These are phyloP conservation scores for Collariella sp. DNA, from an alignment of 495 filamentous ascomycete genomes.

Conservation along the genomic window DNA sequence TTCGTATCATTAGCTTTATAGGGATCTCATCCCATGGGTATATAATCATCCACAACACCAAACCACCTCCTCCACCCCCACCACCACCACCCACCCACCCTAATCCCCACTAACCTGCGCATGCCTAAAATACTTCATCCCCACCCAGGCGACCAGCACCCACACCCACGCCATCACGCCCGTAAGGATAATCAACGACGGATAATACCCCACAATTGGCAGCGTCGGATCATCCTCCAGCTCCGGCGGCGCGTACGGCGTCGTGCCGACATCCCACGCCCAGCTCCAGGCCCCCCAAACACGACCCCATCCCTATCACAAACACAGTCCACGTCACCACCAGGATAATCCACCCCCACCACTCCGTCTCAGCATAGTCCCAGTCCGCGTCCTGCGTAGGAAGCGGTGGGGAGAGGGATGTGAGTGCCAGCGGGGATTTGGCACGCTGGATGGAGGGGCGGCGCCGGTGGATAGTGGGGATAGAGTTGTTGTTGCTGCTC, in stretches of 20 bases:
- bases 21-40: not conserved
- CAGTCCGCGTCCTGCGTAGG: conserved; percentile 47
- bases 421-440: conserved; percentile 52
- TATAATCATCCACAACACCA: not conserved
- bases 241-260: conserved; percentile 85
- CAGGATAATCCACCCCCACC: conserved; percentile 93
- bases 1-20: not conserved
- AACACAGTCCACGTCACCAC: conserved; percentile 89
- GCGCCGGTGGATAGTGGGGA: conserved; percentile 35
- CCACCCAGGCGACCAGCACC: conserved; percentile 93
- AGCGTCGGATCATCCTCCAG: conserved; percentile 87
- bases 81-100: not conserved
- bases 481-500: not conserved
- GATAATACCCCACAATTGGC: conserved; percentile 95
- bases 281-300: conserved; percentile 97
- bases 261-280: conserved; percentile 99
- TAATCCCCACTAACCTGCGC: conserved; percentile 65
- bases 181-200: conserved; percentile 83
- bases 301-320: conserved; percentile 90
- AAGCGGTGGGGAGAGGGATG: conserved; percentile 32
- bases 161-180: conserved; percentile 98
- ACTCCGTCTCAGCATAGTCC: conserved; percentile 89
- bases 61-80: not conserved
- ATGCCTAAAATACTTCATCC: conserved; percentile 99
- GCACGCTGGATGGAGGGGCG: conserved; percentile 46